Evolutionary conservation across 257 asterid genomes (phyloP), one percentile per base, ranked within the genome.

Genomic region (Scutellaria galericulata): DNA sequence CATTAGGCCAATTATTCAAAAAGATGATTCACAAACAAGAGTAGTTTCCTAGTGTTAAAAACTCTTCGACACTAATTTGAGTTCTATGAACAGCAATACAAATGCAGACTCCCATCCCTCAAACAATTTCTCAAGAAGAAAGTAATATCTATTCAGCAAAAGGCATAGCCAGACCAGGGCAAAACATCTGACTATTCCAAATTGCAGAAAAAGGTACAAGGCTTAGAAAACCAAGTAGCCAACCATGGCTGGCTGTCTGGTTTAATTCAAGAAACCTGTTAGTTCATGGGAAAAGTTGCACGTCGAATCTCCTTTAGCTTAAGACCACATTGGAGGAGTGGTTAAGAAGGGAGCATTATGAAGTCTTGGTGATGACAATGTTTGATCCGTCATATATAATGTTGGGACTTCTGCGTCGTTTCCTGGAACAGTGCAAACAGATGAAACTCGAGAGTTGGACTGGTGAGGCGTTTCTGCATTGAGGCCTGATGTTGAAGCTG

Each of bases 361-460:
- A 57, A 14, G 50, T 13, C 9, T 58, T 31, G 27, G 35, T 41
- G 66, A 9, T 27, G 13, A 1, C 14, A 12, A 58, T 18, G 46
- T 35, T 40, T 20, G 53, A 47, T 50, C 18, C 13, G 20, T 22
- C 27, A 11, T 42, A 72, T 61, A 63, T 37, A 75, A 67, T 14
- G 77, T 54, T 3, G 79, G 86, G 64, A 78, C 83, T 52, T 78
- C 79, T 5, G 77, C 81, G 58, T 78, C 81, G 9, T 77, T 75
- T n/a, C 42, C 77, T 11, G 57, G 53, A 56, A 54, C 14, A 12
- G 15, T 2, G 46, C 54, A 72, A 31, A 35, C 40, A 53, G 76
- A 62, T 8, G 63, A 66, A 72, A 61, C 15, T 14, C 7, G 80
- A 12, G 74, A 24, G 15, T 67, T 27, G 56, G 58, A 64, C 59